Percentiles rank a stretch among this genome's conserved stretches.
phyloP scores from a whole-genome alignment of 306 rosid genomes.

The Trifolium subterraneum region DNA sequence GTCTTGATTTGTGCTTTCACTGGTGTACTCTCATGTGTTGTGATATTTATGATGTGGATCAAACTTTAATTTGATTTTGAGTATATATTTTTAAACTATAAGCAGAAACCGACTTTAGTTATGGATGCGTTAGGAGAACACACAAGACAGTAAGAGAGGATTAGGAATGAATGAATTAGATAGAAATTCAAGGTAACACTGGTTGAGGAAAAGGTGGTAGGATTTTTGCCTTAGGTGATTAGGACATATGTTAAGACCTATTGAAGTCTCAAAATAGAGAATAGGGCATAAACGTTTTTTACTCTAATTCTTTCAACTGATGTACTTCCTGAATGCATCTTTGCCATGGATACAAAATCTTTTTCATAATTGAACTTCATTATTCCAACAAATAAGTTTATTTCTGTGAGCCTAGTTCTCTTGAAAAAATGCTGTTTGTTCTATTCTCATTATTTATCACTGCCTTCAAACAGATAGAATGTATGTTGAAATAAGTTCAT shows the following conservation, averaged over 20 bases:
- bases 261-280: background rate
- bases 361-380: background rate
- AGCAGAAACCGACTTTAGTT: background rate
- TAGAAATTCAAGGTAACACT: background rate
- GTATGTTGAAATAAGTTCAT: conserved; percentile 32
- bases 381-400: conserved; percentile 19
- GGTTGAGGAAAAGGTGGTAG: background rate
- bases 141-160: background rate
- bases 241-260: background rate
- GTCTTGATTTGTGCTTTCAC: conserved; percentile 20
- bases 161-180: conserved; percentile 14
- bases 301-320: conserved; percentile 19
- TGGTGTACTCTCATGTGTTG: conserved; percentile 1
- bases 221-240: background rate
- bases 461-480: background rate
- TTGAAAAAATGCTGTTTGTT: conserved; percentile 27
- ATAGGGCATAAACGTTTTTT: background rate
- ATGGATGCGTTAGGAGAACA: background rate
- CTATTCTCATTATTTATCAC: conserved; percentile 19
- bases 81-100: conserved; percentile 3
- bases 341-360: conserved; percentile 9
- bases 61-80: conserved; percentile 1
- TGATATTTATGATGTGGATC: background rate
- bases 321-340: conserved; percentile 18
- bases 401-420: background rate